Evolutionary conservation across 2,329 filamentous ascomycete species (phyloP), one percentile per base, ranked within the genome.

Genomic region (Rutstroemia sp.): DNA sequence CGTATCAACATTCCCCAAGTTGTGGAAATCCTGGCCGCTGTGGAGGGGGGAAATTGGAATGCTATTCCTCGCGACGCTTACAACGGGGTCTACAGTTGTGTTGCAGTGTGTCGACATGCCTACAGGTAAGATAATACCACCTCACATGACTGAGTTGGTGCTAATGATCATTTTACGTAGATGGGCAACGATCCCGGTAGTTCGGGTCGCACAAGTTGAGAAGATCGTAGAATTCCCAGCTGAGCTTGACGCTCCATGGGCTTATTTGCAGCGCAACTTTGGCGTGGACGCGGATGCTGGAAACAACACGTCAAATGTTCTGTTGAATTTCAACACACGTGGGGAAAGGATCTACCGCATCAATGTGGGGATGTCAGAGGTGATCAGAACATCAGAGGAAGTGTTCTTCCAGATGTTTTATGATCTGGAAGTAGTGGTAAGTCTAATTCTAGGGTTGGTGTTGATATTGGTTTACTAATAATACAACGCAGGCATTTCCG

Each of bases 361-460:
- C 9, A 55, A 55, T 19, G 38, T 55, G 2, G 18, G 46, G 5
- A 55, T 55, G 53, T 50, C 45, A 0, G 38, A 55, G 18, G n/a
- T 45, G 14, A 55, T 55, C 5, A 39, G 2, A 44, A 50, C 53
- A 50, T 55, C 53, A 1, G 46, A 55, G 9, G 53, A 55, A 34
- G 46, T 55, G 4, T 55, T 55, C 16, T 55, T 50, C 16, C 53
- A 44, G 21, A 55, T 55, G 53, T 55, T 50, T 9, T 50, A 55
- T 39, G 53, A 55, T 14, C 37, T 50, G 18, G 53, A 55, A 55
- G 46, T 55, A n/a, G 46, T 44, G 10, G 53, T 45, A 50, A 34
- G 53, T 27, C 16, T 3, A 12, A 0, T 3, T n/a, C 18, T 5
- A 9, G 2, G 9, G 3, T 27, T 6, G 10, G 4, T 9, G 2